Percentiles rank a stretch among this genome's conserved stretches.
phyloP scores from a whole-genome alignment of 192 early-diverging fungal species.

The Linnemannia zychae region DNA sequence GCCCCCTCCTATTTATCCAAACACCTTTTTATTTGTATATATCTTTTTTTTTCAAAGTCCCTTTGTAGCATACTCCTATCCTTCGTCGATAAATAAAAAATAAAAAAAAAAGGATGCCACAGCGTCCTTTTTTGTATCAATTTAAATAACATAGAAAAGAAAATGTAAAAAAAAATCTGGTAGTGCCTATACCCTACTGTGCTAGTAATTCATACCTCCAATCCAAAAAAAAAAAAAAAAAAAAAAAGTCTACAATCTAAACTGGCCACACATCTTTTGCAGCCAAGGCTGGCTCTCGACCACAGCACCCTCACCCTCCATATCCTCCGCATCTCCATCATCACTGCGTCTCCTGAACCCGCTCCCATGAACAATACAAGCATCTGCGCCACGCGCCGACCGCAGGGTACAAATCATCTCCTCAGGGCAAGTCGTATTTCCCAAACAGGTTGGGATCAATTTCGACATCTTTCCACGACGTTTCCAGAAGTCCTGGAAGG shows the following conservation, averaged over 20 bases:
- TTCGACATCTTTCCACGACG: slow-evolving; percentile 41
- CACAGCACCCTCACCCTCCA: neutral
- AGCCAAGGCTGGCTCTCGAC: neutral
- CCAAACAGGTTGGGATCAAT: neutral
- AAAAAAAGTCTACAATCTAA: neutral
- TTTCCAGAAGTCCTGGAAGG: slow-evolving; percentile 53
- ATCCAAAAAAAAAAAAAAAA: no score
- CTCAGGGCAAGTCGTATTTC: neutral
- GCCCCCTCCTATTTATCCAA: neutral
- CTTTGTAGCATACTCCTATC: neutral
- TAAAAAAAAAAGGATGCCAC: neutral
- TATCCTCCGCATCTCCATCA: neutral
- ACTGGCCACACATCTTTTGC: neutral
- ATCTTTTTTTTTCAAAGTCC: neutral
- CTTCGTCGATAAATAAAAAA: neutral
- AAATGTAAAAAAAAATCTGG: neutral
- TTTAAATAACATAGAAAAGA: no score
- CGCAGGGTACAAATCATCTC: slow-evolving; percentile 17
- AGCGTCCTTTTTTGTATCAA: neutral
- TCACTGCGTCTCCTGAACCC: neutral
- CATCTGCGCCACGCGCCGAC: slow-evolving; percentile 10
- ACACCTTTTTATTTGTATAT: neutral
- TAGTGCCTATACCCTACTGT: neutral
- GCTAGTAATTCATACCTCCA: no score
- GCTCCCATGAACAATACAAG: neutral